These are phyloP conservation scores for Pochonia chlamydosporia DNA, from an alignment of 2,329 filamentous ascomycete species.

Conservation along the genomic window DNA sequence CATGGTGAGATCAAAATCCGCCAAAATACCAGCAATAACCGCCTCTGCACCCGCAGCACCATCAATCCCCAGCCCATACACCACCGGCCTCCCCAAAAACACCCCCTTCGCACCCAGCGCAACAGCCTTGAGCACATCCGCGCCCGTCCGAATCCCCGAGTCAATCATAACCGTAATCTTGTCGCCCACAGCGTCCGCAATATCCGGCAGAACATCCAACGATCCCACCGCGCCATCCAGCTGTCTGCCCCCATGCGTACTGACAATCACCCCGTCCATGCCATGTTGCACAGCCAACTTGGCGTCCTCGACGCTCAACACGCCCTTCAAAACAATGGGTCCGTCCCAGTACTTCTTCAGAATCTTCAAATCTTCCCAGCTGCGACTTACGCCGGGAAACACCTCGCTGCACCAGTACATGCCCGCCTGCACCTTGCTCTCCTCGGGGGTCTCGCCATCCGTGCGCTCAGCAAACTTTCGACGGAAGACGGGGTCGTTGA, in stretches of 20 bases:
- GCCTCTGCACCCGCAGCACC: slow-evolving; percentile 47
- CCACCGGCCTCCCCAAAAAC: slow-evolving; percentile 36
- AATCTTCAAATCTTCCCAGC: slow-evolving; percentile 57
- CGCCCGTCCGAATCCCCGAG: slow-evolving; percentile 32
- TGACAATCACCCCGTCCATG: slow-evolving; percentile 33
- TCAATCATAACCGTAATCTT: slow-evolving; percentile 50
- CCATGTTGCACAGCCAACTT: slow-evolving; percentile 29
- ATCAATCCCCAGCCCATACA: slow-evolving; percentile 29
- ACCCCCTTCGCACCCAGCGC: slow-evolving; percentile 35
- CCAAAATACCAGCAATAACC: slow-evolving; percentile 37
- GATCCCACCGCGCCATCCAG: slow-evolving; percentile 37
- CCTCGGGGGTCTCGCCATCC: slow-evolving; percentile 40
- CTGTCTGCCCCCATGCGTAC: slow-evolving; percentile 38
- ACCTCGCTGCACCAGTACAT: slow-evolving; percentile 45
- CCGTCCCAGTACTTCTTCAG: slow-evolving; percentile 57
- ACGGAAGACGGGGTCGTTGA: slow-evolving; percentile 60
- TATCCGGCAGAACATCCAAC: slow-evolving; percentile 45
- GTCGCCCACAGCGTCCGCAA: slow-evolving; percentile 50
- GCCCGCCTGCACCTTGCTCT: slow-evolving; percentile 43
- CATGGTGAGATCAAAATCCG: slow-evolving; percentile 47
- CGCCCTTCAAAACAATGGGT: slow-evolving; percentile 35
- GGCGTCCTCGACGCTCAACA: slow-evolving; percentile 34
- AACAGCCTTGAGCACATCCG: slow-evolving; percentile 34
- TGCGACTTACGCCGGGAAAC: slow-evolving; percentile 40
- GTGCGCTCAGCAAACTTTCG: slow-evolving; percentile 23